Evolutionary conservation across 2,329 filamentous ascomycete species (phyloP).

Genomic region (Ramichloridium luteum): DNA sequence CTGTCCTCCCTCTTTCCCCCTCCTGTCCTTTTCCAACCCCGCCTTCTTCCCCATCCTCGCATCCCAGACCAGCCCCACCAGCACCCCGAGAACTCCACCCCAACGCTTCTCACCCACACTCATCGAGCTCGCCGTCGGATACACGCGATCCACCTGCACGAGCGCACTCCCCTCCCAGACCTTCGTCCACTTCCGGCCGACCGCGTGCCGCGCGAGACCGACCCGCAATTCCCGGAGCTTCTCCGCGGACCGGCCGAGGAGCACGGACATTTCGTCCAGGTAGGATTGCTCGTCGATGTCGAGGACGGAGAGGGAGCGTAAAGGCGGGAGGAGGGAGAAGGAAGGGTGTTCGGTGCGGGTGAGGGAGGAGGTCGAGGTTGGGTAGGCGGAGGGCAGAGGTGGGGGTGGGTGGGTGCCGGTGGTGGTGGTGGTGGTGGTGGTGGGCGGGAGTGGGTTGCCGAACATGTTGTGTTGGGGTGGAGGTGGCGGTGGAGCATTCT

Average conservation of each 20-base stretch:
- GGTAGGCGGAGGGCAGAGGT: too few relatives aligned
- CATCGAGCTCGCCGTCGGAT: constrained; percentile 34
- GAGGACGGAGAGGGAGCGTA: constrained; percentile 64
- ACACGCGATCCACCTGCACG: constrained; percentile 52
- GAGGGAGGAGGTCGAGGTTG: constrained; percentile 24
- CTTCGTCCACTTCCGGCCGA: constrained; percentile 43
- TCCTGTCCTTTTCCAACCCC: background rate
- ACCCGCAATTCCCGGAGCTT: constrained; percentile 59
- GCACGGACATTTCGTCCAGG: constrained; percentile 66
- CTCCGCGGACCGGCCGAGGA: constrained; percentile 58
- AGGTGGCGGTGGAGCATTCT: constrained; percentile 26
- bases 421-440: constrained; percentile 10
- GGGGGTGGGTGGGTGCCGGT: constrained; percentile 11
- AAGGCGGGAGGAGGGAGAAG: constrained; percentile 62
- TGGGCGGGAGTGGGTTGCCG: constrained; percentile 10
- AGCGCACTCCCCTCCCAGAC: constrained; percentile 52
- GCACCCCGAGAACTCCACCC: constrained; percentile 55
- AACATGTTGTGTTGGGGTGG: constrained; percentile 24
- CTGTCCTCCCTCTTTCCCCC: too few relatives aligned
- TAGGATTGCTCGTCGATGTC: constrained; percentile 77
- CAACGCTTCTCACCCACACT: constrained; percentile 50
- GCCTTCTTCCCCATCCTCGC: constrained; percentile 26
- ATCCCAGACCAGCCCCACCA: constrained; percentile 57
- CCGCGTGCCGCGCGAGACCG: constrained; percentile 50
- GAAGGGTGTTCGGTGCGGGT: constrained; percentile 62